Percentiles rank a stretch among this genome's conserved stretches.
These are phyloP conservation scores for Emericellopsis terricola DNA, from an alignment of 495 filamentous ascomycete genomes.

Conservation along the genomic window DNA sequence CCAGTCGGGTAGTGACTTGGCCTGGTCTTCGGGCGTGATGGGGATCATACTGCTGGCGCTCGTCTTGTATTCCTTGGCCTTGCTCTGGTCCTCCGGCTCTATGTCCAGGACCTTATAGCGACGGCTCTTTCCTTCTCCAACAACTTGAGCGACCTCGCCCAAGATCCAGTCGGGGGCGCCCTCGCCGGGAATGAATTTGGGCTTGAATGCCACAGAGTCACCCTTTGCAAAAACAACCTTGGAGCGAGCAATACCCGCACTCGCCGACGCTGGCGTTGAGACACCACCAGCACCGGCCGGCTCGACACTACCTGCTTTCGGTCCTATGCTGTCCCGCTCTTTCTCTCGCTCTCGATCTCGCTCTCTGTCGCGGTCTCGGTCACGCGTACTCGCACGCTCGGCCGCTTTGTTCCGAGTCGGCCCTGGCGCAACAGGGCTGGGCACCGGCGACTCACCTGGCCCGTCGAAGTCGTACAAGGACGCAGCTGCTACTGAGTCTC, in stretches of 20 bases:
- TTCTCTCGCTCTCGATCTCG: conserved; percentile 15
- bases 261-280: neutral
- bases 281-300: conserved; percentile 6
- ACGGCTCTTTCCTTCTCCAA: conserved; percentile 73
- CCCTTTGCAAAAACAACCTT: conserved; percentile 42
- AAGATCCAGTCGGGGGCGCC: conserved; percentile 74
- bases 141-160: conserved; percentile 68
- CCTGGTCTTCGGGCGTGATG: conserved; percentile 43
- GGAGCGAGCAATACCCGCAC: conserved; percentile 15
- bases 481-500: conserved; percentile 19
- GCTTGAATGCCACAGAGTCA: conserved; percentile 76
- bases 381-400: conserved; percentile 35
- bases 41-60: conserved; percentile 67
- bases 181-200: conserved; percentile 46
- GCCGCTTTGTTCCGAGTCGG: conserved; percentile 23
- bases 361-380: conserved; percentile 24
- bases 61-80: conserved; percentile 59
- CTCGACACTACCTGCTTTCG: conserved; percentile 26
- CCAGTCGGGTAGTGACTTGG: conserved; percentile 44
- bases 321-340: conserved; percentile 21
- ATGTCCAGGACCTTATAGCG: conserved; percentile 91
- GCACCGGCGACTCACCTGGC: conserved; percentile 50
- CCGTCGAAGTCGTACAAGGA: conserved; percentile 53
- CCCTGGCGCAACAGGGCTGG: conserved; percentile 32
- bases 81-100: conserved; percentile 58